Conservation (phyloP, 192 early-diverging fungal genomes). For the Phlyctochytrium arcticum region DNA sequence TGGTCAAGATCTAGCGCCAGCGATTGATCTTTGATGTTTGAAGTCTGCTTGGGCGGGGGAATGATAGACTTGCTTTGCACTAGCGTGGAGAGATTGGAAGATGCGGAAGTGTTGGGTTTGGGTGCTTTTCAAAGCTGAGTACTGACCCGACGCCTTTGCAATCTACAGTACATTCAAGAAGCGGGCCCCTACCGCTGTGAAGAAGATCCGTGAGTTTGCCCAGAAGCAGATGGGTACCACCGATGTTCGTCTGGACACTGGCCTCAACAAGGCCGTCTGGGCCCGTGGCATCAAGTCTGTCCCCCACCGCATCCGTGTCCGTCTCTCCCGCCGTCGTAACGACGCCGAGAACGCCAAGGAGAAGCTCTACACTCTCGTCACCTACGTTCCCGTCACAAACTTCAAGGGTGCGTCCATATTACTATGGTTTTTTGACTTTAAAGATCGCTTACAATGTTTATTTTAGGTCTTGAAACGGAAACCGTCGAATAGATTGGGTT, state of each 20-base stretch:
- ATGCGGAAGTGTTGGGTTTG: no score
- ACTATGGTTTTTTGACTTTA: no score
- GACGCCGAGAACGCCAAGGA: constrained; percentile 94
- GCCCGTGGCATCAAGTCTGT: constrained; percentile 88
- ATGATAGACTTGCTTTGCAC: no score
- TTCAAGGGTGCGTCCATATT: constrained; percentile 94
- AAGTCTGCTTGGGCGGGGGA: not conserved
- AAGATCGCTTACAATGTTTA: no score
- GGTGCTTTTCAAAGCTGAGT: no score
- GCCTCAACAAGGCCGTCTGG: constrained; percentile 96
- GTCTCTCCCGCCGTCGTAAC: constrained; percentile 93
- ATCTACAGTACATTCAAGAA: constrained; percentile 83
- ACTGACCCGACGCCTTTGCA: not conserved
- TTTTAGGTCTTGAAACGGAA: no score
- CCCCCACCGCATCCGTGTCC: constrained; percentile 93
- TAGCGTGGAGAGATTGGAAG: no score
- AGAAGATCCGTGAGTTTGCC: constrained; percentile 89
- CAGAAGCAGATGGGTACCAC: constrained; percentile 90
- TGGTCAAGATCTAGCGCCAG: no score
- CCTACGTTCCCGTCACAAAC: constrained; percentile 75
- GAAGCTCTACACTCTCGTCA: constrained; percentile 96
- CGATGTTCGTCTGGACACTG: constrained; percentile 94
- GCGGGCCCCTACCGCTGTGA: constrained; percentile 93
- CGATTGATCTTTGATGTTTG: no score
- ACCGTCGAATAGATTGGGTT: no score